Evolutionary conservation across 495 filamentous ascomycete genomes (phyloP).

Genomic region (Penicillium maclennaniae): DNA sequence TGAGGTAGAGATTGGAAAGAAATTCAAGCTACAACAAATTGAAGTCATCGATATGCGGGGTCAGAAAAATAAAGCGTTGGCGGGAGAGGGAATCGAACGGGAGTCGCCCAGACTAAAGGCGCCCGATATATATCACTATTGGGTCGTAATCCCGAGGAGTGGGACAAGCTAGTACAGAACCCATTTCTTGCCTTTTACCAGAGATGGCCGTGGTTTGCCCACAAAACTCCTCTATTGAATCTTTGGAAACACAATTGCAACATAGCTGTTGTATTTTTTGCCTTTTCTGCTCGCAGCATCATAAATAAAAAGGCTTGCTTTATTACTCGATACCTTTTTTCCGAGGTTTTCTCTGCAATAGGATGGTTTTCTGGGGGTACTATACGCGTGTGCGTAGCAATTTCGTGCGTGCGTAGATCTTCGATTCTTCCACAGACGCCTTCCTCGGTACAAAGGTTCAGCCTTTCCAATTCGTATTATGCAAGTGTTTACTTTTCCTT

Average conservation of each 20-base stretch:
- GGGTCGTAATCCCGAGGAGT: conserved; percentile 32
- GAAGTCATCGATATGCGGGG: conserved; percentile 16
- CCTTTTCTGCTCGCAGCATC: conserved; percentile 15
- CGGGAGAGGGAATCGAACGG: conserved; percentile 23
- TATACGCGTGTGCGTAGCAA: not conserved
- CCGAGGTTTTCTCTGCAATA: not conserved
- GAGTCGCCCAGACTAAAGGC: not conserved
- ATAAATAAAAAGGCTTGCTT: not conserved
- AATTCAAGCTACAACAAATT: not conserved
- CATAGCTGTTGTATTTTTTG: conserved; percentile 38
- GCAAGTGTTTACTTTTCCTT: no score
- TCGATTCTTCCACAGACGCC: not conserved
- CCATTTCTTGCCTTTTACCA: conserved; percentile 70
- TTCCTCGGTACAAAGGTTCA: not conserved
- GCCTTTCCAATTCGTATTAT: not conserved
- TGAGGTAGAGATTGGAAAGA: conserved; percentile 5
- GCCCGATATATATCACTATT: conserved; percentile 12
- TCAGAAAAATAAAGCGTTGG: conserved; percentile 13
- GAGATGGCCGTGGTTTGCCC: conserved; percentile 61
- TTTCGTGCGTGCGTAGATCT: not conserved
- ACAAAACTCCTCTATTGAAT: conserved; percentile 55
- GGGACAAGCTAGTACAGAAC: conserved; percentile 55
- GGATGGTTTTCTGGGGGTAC: not conserved
- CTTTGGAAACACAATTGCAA: conserved; percentile 50
- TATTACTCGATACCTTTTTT: not conserved